These are phyloP conservation scores for Saccharomyces jurei DNA, from an alignment of 805 yeast genomes.

Conservation along the genomic window DNA sequence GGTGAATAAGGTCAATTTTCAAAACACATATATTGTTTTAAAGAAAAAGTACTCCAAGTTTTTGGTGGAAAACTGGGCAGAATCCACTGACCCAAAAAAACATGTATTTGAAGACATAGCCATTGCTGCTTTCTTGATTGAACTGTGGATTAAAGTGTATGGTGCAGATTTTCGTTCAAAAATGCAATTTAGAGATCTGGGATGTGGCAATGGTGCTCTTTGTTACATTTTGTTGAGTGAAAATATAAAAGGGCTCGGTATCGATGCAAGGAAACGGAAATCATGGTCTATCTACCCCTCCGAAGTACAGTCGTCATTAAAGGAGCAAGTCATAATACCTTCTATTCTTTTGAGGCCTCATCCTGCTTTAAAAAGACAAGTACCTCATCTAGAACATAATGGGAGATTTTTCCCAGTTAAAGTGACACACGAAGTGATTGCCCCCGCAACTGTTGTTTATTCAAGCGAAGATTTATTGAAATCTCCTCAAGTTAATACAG, in stretches of 20 bases:
- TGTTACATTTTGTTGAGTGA: constrained; percentile 69
- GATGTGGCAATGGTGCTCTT: constrained; percentile 90
- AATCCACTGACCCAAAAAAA: constrained; percentile 87
- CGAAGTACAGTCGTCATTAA: constrained; percentile 47
- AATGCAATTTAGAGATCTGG: constrained; percentile 73
- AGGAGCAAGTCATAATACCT: constrained; percentile 82
- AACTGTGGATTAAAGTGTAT: constrained; percentile 62
- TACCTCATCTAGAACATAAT: constrained; percentile 51
- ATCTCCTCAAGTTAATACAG: constrained; percentile 50
- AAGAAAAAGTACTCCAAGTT: constrained; percentile 74
- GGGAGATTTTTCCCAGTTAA: constrained; percentile 41
- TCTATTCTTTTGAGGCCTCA: constrained; percentile 60
- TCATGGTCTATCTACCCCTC: constrained; percentile 76
- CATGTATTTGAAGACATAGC: constrained; percentile 96
- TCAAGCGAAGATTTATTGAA: constrained; percentile 35
- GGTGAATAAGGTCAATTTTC: constrained; percentile 75
- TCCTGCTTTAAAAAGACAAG: constrained; percentile 46
- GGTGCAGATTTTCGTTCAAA: constrained; percentile 28
- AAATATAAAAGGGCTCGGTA: constrained; percentile 76
- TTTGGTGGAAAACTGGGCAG: constrained; percentile 81
- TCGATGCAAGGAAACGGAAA: constrained; percentile 83
- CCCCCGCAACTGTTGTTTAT: constrained; percentile 38
- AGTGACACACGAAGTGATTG: constrained; percentile 34
- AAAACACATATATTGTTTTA: constrained; percentile 67
- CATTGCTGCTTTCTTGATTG: constrained; percentile 88